These are phyloP conservation scores for Pestalotiopsis sp. DNA, from an alignment of 2,329 filamentous ascomycete species.

Conservation along the genomic window DNA sequence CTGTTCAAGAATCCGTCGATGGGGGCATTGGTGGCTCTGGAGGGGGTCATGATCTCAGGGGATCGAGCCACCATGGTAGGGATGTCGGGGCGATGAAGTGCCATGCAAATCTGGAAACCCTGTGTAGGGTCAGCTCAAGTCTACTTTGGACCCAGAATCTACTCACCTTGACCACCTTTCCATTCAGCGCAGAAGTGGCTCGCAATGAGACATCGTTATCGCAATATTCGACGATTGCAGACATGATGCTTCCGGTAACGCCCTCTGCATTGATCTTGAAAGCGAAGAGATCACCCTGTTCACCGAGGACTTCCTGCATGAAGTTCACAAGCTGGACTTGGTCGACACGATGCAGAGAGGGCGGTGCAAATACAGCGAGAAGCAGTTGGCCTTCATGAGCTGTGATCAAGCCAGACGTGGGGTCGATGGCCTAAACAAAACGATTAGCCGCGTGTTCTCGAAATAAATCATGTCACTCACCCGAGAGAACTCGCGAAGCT, in stretches of 20 bases:
- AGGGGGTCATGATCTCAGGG: constrained; percentile 18
- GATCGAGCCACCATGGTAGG: constrained; percentile 19
- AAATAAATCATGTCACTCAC: constrained; percentile 22
- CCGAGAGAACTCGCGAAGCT: constrained; percentile 43
- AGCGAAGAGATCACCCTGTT: constrained; percentile 53
- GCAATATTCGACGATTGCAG: constrained; percentile 53
- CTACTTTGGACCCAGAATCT: background rate
- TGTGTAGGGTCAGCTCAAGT: constrained; percentile 13
- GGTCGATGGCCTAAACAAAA: constrained; percentile 26
- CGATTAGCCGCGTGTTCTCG: constrained; percentile 9
- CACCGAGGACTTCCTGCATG: constrained; percentile 41
- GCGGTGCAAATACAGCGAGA: constrained; percentile 43
- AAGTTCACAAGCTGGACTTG: constrained; percentile 34
- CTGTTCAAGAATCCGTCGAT: constrained; percentile 23
- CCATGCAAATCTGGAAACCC: constrained; percentile 29
- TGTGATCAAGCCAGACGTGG: constrained; percentile 30
- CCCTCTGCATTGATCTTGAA: constrained; percentile 41
- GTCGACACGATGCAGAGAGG: constrained; percentile 17
- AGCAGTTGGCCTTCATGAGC: constrained; percentile 57
- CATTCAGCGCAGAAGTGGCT: constrained; percentile 41
- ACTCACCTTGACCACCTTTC: constrained; percentile 36
- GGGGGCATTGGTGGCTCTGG: constrained; percentile 20
- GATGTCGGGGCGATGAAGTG: constrained; percentile 29
- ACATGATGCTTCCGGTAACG: constrained; percentile 43
- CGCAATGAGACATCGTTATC: constrained; percentile 44